A percentile compares a stretch with the other conserved stretches of the same genome.
phyloP scores from a whole-genome alignment of 768 basidiomycete species.

The Boletus subparvulus region DNA sequence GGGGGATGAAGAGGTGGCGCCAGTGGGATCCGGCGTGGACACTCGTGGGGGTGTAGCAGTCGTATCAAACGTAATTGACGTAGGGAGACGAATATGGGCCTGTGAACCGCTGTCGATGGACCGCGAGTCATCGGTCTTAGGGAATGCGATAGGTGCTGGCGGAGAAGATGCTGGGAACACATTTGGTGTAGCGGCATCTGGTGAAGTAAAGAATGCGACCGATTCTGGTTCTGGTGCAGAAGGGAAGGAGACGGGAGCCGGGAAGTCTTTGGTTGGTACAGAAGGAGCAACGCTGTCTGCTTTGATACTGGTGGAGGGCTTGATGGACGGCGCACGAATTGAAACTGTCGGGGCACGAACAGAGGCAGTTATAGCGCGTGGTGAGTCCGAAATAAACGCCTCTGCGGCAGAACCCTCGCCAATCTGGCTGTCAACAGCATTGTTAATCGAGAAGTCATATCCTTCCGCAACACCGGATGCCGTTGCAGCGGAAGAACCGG shows the following conservation, averaged over 20 bases:
- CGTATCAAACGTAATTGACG: conserved; percentile 63
- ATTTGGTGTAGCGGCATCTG: conserved; percentile 24
- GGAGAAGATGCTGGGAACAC: conserved; percentile 38
- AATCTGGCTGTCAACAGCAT: conserved; percentile 9
- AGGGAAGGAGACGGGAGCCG: conserved; percentile 36
- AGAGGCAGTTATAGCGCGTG: conserved; percentile 13
- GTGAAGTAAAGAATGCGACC: conserved; percentile 6
- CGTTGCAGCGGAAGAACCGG: conserved; percentile 29
- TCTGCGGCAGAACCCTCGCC: conserved; percentile 23
- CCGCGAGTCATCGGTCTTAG: conserved; percentile 38
- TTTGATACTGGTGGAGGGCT: conserved; percentile 19
- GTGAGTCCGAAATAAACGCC: conserved; percentile 13
- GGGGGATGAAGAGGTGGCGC: conserved; percentile 55
- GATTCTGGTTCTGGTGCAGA: conserved; percentile 19
- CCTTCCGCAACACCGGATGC: conserved; percentile 27
- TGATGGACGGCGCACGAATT: conserved; percentile 22
- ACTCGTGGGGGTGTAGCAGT: conserved; percentile 58
- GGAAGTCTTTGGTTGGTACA: conserved; percentile 29
- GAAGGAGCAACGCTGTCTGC: conserved; percentile 28
- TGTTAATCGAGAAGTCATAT: conserved; percentile 25
- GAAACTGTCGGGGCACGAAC: conserved; percentile 16
- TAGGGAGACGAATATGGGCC: conserved; percentile 26
- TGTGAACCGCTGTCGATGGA: conserved; percentile 29
- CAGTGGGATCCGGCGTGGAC: conserved; percentile 67
- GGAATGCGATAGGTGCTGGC: conserved; percentile 40